A percentile compares a stretch with the other conserved stretches of the same genome.
These are phyloP conservation scores for Pestalotiopsis sp. DNA, from an alignment of 2,329 filamentous ascomycete species.

Conservation along the genomic window DNA sequence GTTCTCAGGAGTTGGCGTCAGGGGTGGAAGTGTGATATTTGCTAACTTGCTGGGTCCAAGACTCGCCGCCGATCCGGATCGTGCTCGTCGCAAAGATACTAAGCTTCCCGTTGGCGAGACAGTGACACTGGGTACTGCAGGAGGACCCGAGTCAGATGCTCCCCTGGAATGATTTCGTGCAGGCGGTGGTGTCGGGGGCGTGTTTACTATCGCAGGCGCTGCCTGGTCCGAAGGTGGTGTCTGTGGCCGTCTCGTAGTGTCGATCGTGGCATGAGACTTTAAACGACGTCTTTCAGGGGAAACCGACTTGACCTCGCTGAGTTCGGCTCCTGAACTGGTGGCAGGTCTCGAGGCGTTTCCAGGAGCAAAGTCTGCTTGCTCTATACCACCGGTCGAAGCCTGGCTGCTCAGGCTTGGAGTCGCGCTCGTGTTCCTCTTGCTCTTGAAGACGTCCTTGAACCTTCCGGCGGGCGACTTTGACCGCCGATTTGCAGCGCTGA, in stretches of 20 bases:
- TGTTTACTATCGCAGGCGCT: constrained; percentile 63
- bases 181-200: constrained; percentile 62
- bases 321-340: constrained; percentile 3
- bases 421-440: constrained; percentile 50
- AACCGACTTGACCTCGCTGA: constrained; percentile 23
- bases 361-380: constrained; percentile 17
- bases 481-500: constrained; percentile 51
- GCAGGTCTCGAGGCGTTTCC: constrained; percentile 15
- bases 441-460: constrained; percentile 70
- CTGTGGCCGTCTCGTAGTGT: constrained; percentile 36
- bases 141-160: constrained; percentile 22
- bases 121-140: constrained; percentile 50
- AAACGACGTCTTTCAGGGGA: constrained; percentile 19
- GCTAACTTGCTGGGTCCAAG: constrained; percentile 85
- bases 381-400: constrained; percentile 17
- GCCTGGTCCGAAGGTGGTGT: constrained; percentile 50
- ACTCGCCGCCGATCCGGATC: constrained; percentile 45
- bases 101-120: constrained; percentile 68
- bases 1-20: constrained; percentile 76
- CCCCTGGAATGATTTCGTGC: constrained; percentile 35
- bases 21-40: constrained; percentile 68
- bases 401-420: constrained; percentile 46
- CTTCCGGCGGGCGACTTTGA: constrained; percentile 71
- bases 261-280: constrained; percentile 22
- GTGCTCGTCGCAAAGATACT: constrained; percentile 63